Base-by-base conservation (phyloP, 345 rosid species). In the Physaria fendleri region DNA sequence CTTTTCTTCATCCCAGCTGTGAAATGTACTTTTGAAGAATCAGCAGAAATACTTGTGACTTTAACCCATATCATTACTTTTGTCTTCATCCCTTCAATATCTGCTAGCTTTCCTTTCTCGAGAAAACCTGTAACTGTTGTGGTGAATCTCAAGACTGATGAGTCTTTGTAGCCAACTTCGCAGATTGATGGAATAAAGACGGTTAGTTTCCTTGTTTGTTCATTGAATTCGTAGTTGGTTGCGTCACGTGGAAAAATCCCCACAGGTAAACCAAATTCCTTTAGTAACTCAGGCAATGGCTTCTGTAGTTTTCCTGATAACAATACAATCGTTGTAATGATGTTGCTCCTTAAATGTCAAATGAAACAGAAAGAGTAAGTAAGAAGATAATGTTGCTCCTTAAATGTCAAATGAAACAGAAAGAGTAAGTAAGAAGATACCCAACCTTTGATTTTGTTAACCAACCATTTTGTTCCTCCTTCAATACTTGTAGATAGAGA, bases 391-490 rank as follows among this genome's bases (percentile, higher is more conserved):
- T 50, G 35, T 14, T 14, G 12, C 40, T 57, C 16, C 52, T 40
- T 49, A 7, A 28, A 15, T 48, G 37, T 5, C 13, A 24, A 41
- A 40, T 16, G 45, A 59, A 22, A 43, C 37, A 56, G 8, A 12
- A 35, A 35, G 40, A 52, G 30, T 10, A 27, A 64, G 58, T 28
- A 37, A 12, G 2, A 24, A 12, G 7, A 42, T 18, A 66, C 34
- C 71, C 11, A 55, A 85, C 99, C 99, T 93, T 90, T 93, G 48
- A 93, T 62, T 72, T 87, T 93, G 82, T 85, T 89, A 57, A 93
- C 95, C 64, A 89, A 9, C 95, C 97, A 89, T 76, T 82, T 93
- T 25, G 97, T 75, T 71, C 97, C 97, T 66, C 92, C 95, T 81
- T 81, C 87, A 46, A 89, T 83, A 67, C 87, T 93, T 50, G 65